A percentile compares a stretch with the other conserved stretches of the same genome.
Conservation (phyloP, 1,284 basidiomycete species). For the Pseudozyma thailandica region DNA sequence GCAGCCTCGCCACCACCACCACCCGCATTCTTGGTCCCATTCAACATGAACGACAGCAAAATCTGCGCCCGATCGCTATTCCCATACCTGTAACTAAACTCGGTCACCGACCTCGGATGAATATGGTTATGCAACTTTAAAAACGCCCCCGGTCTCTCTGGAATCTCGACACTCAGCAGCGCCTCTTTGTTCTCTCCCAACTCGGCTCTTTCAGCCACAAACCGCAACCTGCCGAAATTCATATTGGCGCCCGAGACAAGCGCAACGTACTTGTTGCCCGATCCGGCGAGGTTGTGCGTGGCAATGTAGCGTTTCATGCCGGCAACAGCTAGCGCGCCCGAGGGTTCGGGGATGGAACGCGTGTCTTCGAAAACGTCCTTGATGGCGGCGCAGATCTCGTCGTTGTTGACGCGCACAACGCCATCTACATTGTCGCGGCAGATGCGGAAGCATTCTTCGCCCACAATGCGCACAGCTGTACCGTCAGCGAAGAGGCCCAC, state of each 20-base stretch:
- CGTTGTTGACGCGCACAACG: slow-evolving; percentile 87
- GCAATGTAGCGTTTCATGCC: slow-evolving; percentile 89
- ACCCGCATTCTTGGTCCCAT: slow-evolving; percentile 54
- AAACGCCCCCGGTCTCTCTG: slow-evolving; percentile 92
- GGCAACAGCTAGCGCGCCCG: slow-evolving; percentile 93
- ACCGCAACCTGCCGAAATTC: slow-evolving; percentile 96
- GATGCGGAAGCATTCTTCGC: slow-evolving; percentile 92
- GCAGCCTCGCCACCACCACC: slow-evolving; percentile 9
- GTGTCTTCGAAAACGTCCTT: slow-evolving; percentile 92
- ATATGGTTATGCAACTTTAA: slow-evolving; percentile 86
- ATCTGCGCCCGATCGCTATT: slow-evolving; percentile 76
- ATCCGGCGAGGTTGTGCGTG: slow-evolving; percentile 81
- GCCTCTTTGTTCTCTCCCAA: slow-evolving; percentile 95
- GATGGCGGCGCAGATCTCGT: slow-evolving; percentile 98
- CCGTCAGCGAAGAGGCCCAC: slow-evolving; percentile 98
- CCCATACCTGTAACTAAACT: slow-evolving; percentile 90
- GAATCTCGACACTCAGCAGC: slow-evolving; percentile 89
- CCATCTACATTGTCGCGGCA: slow-evolving; percentile 87
- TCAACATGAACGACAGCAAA: slow-evolving; percentile 88
- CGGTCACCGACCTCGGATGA: slow-evolving; percentile 91
- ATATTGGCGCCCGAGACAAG: slow-evolving; percentile 97
- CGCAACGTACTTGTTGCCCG: slow-evolving; percentile 87
- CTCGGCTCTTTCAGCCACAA: slow-evolving; percentile 97
- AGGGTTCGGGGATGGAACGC: slow-evolving; percentile 80
- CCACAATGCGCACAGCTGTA: slow-evolving; percentile 97